Conservation (phyloP, 139 green algal species). For the Picochlorum sp. region DNA sequence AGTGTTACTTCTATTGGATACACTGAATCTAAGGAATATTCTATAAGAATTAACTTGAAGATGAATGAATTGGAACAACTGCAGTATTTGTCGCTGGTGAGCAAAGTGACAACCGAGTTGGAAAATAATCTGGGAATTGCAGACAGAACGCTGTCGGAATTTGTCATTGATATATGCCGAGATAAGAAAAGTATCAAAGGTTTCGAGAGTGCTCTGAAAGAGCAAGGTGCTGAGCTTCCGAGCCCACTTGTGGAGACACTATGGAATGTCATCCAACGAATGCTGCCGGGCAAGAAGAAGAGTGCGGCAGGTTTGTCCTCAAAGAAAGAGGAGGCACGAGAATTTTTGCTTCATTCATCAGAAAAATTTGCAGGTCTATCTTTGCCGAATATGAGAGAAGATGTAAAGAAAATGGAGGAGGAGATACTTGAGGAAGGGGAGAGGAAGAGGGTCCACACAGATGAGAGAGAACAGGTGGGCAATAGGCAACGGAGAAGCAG, state of each 20-base stretch:
- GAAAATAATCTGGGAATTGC: constrained; percentile 87
- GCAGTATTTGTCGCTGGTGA: constrained; percentile 80
- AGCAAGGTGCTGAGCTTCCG: constrained; percentile 70
- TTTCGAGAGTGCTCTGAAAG: constrained; percentile 44
- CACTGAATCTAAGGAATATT: no score
- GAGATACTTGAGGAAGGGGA: constrained; percentile 19
- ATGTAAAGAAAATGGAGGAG: constrained; percentile 51
- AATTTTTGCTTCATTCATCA: neutral
- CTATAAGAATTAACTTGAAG: no score
- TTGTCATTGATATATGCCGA: constrained; percentile 80
- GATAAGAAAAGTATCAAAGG: constrained; percentile 34
- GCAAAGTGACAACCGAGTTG: constrained; percentile 88
- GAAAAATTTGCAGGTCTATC: constrained; percentile 40
- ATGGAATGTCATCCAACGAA: constrained; percentile 71
- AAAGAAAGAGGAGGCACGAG: neutral
- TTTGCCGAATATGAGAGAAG: constrained; percentile 58
- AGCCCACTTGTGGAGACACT: constrained; percentile 73
- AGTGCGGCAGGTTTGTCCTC: neutral
- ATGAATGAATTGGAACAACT: constrained; percentile 65
- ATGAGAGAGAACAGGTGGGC: neutral
- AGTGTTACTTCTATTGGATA: no score
- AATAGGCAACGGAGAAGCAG: constrained; percentile 6
- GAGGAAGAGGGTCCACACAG: neutral
- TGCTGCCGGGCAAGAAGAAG: constrained; percentile 19
- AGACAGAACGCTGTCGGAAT: constrained; percentile 93